Evolutionary conservation across 306 rosid species (phyloP).

Genomic region (Betula pendula): DNA sequence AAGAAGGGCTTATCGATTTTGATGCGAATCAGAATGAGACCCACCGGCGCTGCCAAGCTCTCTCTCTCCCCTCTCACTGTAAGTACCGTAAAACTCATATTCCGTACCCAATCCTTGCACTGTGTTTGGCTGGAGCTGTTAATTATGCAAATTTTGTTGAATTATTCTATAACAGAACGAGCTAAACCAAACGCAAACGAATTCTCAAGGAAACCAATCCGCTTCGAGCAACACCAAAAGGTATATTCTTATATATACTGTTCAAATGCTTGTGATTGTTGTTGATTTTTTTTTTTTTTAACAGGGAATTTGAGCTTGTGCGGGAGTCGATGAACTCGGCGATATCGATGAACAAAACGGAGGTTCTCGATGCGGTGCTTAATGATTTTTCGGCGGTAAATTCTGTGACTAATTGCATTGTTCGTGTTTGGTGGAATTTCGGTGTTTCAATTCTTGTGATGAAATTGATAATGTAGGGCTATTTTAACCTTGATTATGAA

Average conservation of each 20-base stretch:
- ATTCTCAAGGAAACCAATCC: conserved; percentile 43
- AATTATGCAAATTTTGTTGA: neutral
- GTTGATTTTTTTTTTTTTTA: neutral
- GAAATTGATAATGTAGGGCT: conserved; percentile 59
- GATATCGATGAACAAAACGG: conserved; percentile 69
- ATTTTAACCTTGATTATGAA: conserved; percentile 59
- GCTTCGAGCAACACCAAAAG: conserved; percentile 47
- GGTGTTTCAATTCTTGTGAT: conserved; percentile 23
- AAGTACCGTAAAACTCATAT: conserved; percentile 9
- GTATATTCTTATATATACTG: conserved; percentile 28
- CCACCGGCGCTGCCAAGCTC: conserved; percentile 45
- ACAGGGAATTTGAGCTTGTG: conserved; percentile 67
- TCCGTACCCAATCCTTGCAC: neutral
- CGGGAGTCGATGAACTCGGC: conserved; percentile 77
- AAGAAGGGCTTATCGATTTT: conserved; percentile 74
- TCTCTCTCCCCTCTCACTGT: conserved; percentile 71
- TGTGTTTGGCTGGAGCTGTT: neutral
- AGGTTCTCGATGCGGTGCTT: conserved; percentile 68
- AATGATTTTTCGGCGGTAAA: conserved; percentile 69
- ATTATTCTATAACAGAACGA: conserved; percentile 38
- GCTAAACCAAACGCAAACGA: conserved; percentile 38
- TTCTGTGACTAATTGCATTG: neutral
- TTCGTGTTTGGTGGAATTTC: neutral
- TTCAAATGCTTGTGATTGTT: neutral
- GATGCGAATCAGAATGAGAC: conserved; percentile 93